Conservation (phyloP, 2,329 filamentous ascomycete genomes). For the Acrocalymma vagum region DNA sequence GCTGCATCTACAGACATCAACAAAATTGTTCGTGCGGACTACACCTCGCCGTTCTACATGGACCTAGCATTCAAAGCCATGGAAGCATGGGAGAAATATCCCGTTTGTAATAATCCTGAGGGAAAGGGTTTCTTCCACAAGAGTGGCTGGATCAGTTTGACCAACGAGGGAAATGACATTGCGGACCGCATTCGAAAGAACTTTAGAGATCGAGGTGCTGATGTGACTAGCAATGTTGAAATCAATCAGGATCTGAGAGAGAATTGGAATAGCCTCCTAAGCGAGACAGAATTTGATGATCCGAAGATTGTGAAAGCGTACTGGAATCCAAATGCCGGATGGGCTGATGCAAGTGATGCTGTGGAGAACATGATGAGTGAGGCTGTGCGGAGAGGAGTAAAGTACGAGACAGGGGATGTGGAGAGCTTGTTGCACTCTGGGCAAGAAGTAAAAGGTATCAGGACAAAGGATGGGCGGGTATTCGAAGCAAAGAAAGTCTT, state of each 20-base stretch:
- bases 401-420: conserved; percentile 55
- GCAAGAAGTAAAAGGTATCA: conserved; percentile 55
- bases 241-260: conserved; percentile 42
- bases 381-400: conserved; percentile 55
- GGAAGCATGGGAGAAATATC: conserved; percentile 45
- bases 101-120: conserved; percentile 23
- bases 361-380: conserved; percentile 55
- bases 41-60: conserved; percentile 65
- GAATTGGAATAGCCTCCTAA: conserved; percentile 53
- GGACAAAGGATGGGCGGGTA: conserved; percentile 55
- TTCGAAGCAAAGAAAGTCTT: conserved; percentile 63
- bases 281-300: conserved; percentile 40
- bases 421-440: conserved; percentile 53
- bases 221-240: conserved; percentile 47
- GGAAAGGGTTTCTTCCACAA: conserved; percentile 61
- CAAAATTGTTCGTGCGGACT: conserved; percentile 68
- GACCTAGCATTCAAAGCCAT: conserved; percentile 55
- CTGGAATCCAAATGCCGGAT: conserved; percentile 61
- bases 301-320: conserved; percentile 49
- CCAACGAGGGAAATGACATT: conserved; percentile 56
- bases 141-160: conserved; percentile 67
- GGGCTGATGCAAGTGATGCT: conserved; percentile 61
- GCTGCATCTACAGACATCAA: conserved; percentile 69
- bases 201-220: conserved; percentile 53
- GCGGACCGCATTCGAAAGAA: conserved; percentile 63